Evolutionary conservation across 1,284 basidiomycete genomes (phyloP), one percentile per base, ranked within the genome.

Genomic region (Porodaedalea pini): DNA sequence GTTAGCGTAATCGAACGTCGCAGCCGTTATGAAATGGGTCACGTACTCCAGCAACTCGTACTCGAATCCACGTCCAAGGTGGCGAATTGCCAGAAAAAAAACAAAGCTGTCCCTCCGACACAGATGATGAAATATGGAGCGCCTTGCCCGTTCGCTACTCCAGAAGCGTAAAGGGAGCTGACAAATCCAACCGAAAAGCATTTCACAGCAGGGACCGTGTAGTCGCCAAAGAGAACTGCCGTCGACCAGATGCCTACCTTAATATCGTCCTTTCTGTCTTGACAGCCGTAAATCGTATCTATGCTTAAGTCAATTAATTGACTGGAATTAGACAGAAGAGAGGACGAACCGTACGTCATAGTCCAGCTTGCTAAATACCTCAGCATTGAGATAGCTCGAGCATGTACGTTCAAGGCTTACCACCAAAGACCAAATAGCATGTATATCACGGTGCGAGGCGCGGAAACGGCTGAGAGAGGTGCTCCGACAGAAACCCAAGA

Each of bases 231-330:
- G 19, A 79, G 66, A 31, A 78, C 63, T 0, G 77, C 77, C 3
- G 76, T 78, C 10, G 75, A 78, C 61, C 75, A 75, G 59, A 80
- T 73, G 19, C 76, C 76, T 0, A 71, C 73, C 44, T 70, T 65
- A 17, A 73, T 63, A 59, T 80, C 78, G 63, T 79, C 78, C 6
- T 63, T 65, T 62, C 74, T 75, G 61, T 80, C 71, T 62, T 76
- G 76, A 58, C 75, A 74, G 4, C 75, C 77, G 61, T 80, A 79
- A 54, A 79, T 77, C 10, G 77, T 79, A 62, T 80, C 77, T 62
- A 75, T 75, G 13, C 71, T 67, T 4, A 15, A n/a, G 37, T 29
- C 53, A 76, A 64, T 73, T 49, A 27, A 29, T 15, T 34, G 31
- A 34, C 17, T 17, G 10, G 27, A 4, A n/a, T 6, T 27, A 11